Evolutionary conservation across 345 rosid genomes (phyloP), one percentile per base, ranked within the genome.

Genomic region (Physaria fendleri): DNA sequence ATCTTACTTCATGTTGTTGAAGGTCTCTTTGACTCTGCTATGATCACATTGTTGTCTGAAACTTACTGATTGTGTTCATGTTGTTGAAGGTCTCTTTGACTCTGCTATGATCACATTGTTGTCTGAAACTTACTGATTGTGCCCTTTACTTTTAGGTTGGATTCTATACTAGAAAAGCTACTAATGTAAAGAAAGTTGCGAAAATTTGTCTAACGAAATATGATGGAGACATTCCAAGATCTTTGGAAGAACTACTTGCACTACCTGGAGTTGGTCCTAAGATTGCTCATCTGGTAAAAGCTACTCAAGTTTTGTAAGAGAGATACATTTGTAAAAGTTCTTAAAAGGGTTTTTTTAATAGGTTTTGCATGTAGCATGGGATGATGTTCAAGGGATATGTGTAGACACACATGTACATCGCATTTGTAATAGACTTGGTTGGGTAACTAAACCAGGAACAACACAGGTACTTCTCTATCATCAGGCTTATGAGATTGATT

Each of bases 181-280:
- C 55, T 65, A 83, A 85, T 72, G 45, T 86, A 91, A 92, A 92
- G 84, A 92, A 88, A 71, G 85, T 92, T 62, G 93, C 97, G n/a
- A 79, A 78, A 29, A 79, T 84, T 48, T 88, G 97, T 77, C 83
- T 92, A 49, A 30, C 14, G 28, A 80, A 81, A 76, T 84, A 81
- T 69, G 87, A 68, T 9, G 91, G 98, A 38, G 97, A 92, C 73
- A 92, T 92, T 53, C 97, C 98, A 20, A 73, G 79, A 64, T 76
- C 97, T 23, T 76, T 92, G 79, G 93, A 92, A 71, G 98, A 79
- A 42, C 74, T 92, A 61, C 83, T 88, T 6, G 59, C 81, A 45
- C 98, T 92, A 67, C 98, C 95, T 30, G 97, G 98, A 66, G 88
- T 92, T 52, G 98, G 97, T 39, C 97, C 98, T 15, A 92, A 92